A percentile compares a stretch with the other conserved stretches of the same genome.
Conservation (phyloP, 2,329 filamentous ascomycete species). For the Pseudopyricularia cyperi region DNA sequence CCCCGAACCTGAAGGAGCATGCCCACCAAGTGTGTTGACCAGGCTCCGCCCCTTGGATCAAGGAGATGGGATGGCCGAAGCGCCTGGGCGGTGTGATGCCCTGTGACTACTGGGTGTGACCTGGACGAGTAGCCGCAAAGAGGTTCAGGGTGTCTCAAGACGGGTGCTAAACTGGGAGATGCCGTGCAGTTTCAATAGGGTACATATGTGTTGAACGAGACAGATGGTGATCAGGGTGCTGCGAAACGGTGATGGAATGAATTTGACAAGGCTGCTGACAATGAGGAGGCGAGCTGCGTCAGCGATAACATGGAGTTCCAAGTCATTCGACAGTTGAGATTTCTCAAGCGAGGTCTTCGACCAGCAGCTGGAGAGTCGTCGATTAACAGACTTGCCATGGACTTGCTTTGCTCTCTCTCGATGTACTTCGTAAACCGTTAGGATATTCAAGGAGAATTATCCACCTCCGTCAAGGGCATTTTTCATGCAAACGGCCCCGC, state of each 20-base stretch:
- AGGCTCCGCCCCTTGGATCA: neutral
- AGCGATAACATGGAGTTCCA: too few relatives aligned
- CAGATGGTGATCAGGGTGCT: too few relatives aligned
- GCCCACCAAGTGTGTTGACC: neutral
- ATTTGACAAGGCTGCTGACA: too few relatives aligned
- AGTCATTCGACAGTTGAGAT: too few relatives aligned
- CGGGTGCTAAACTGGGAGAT: neutral
- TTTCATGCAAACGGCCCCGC: neutral
- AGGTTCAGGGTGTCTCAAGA: neutral
- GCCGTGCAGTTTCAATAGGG: neutral
- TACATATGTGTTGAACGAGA: too few relatives aligned
- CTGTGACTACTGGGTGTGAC: neutral
- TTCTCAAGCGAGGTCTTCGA: too few relatives aligned
- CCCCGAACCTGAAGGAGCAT: neutral
- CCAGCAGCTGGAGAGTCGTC: too few relatives aligned
- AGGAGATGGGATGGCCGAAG: neutral
- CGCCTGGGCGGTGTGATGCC: neutral
- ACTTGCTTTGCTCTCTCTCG: too few relatives aligned
- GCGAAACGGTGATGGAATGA: too few relatives aligned
- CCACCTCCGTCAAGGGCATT: neutral
- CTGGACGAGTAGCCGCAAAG: neutral
- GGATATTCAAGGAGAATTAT: neutral
- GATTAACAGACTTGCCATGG: too few relatives aligned
- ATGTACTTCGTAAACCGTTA: neutral
- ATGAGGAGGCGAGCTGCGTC: too few relatives aligned